Base-by-base conservation (phyloP, 208 protist species). In the Acanthamoeba divionensis region DNA sequence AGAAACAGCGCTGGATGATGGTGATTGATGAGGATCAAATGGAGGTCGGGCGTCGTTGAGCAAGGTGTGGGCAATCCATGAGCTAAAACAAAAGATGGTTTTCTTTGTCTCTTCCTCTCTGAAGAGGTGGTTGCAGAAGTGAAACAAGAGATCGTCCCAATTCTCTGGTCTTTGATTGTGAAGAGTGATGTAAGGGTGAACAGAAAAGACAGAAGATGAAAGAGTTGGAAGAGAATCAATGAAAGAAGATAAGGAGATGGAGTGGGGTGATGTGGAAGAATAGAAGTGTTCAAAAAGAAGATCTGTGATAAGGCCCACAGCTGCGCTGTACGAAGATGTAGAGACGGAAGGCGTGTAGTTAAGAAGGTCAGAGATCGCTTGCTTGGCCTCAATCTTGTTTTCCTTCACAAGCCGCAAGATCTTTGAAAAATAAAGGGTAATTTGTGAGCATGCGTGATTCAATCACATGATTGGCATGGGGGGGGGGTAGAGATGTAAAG, bases 201-300 rank as follows among this genome's bases (percentile, higher is more conserved):
- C 52, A 21, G 29, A 29, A 21, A 77, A 77, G 66, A 33, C 18
- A 24, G 65, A 31, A 36, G n/a, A 3, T n/a, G n/a, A n/a, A n/a
- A n/a, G n/a, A n/a, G n/a, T n/a, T n/a, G n/a, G n/a, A n/a, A n/a
- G n/a, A n/a, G 31, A 77, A 24, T 24, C 0, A 12, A 45, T 6
- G 5, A 45, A 9, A 67, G 62, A 67, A 31, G n/a, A 9, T 24
- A 18, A n/a, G 10, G 62, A 67, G 26, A 41, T 24, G 62, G 62
- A 67, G 10, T 29, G 41, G 8, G 45, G 2, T 6, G 36, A 29
- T 29, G 62, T 36, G 62, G 3, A 7, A 21, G 24, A 21, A 45
- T 54, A 54, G 66, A 77, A 77, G 38, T 77, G 66, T n/a, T 36
- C 38, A n/a, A 77, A 77, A 24, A 77, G 66, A 29, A 77, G 66